A percentile compares a stretch with the other conserved stretches of the same genome.
Conservation (phyloP, 306 rosid genomes). For the Fragaria ananassa region DNA sequence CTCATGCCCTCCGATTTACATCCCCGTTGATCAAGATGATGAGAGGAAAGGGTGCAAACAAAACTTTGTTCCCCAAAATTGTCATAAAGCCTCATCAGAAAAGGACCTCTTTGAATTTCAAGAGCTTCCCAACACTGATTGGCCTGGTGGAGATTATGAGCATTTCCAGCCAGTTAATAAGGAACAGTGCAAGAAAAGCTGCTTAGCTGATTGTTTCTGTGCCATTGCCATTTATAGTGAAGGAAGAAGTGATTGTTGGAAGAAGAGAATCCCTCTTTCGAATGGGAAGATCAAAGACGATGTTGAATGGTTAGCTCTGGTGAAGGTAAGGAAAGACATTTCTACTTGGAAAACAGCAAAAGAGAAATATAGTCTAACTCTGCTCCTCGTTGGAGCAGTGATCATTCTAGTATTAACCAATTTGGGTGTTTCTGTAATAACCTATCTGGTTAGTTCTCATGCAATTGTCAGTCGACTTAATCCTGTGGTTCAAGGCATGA, state of each 20-base stretch:
- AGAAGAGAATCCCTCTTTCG: conserved; percentile 25
- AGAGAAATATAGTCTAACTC: neutral
- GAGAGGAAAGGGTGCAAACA: conserved; percentile 33
- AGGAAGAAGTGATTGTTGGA: neutral
- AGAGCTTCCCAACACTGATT: conserved; percentile 21
- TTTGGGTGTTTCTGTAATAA: neutral
- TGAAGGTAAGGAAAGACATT: conserved; percentile 16
- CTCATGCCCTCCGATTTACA: neutral
- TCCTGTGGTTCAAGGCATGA: neutral
- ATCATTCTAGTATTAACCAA: neutral
- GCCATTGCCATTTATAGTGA: conserved; percentile 12
- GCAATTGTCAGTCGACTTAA: neutral
- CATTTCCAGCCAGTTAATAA: conserved; percentile 11
- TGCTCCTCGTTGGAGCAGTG: conserved; percentile 10
- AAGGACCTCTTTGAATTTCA: conserved; percentile 14
- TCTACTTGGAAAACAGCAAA: neutral
- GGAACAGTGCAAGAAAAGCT: conserved; percentile 33
- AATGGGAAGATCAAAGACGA: neutral
- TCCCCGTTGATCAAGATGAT: conserved; percentile 36
- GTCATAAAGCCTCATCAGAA: conserved; percentile 18
- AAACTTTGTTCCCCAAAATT: conserved; percentile 30
- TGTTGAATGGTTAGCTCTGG: neutral
- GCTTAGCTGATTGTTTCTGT: conserved; percentile 38
- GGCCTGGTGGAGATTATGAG: conserved; percentile 36
- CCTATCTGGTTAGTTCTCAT: neutral